Conservation (phyloP, 371 early-diverging fungal genomes). For the Mucor saturninus region DNA sequence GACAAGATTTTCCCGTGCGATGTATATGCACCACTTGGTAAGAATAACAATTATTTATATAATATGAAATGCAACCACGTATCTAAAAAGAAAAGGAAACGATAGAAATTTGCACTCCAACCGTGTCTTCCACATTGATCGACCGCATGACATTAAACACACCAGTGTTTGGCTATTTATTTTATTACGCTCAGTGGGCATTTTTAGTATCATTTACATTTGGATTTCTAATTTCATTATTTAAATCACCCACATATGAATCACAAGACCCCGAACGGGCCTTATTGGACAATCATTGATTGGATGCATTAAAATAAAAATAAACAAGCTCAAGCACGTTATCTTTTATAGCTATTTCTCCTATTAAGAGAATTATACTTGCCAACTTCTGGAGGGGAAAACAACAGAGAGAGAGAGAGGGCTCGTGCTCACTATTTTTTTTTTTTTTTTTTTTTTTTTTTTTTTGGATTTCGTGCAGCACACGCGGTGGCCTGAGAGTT, state of each 20-base stretch:
- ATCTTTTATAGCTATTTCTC: conserved; percentile 6
- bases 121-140: conserved; percentile 58
- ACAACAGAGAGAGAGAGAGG: too few species aligned
- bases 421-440: conserved; percentile 2
- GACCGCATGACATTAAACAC: conserved; percentile 53
- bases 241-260: conserved; percentile 23
- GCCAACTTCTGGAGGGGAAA: neutral
- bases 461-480: conserved; percentile 5
- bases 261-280: conserved; percentile 22
- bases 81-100: neutral
- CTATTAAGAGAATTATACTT: neutral
- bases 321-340: conserved; percentile 7
- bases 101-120: conserved; percentile 61
- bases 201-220: conserved; percentile 50
- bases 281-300: conserved; percentile 21
- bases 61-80: neutral
- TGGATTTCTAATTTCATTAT: conserved; percentile 35
- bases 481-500: conserved; percentile 10
- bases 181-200: conserved; percentile 59
- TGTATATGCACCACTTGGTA: conserved; percentile 55
- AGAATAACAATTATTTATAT: neutral
- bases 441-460: conserved; percentile 3
- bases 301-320: neutral
- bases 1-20: conserved; percentile 63
- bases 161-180: conserved; percentile 59